Conservation (phyloP, 225 moss, liverwort and hornwort genomes). For the Pseudoscleropodium purum region DNA sequence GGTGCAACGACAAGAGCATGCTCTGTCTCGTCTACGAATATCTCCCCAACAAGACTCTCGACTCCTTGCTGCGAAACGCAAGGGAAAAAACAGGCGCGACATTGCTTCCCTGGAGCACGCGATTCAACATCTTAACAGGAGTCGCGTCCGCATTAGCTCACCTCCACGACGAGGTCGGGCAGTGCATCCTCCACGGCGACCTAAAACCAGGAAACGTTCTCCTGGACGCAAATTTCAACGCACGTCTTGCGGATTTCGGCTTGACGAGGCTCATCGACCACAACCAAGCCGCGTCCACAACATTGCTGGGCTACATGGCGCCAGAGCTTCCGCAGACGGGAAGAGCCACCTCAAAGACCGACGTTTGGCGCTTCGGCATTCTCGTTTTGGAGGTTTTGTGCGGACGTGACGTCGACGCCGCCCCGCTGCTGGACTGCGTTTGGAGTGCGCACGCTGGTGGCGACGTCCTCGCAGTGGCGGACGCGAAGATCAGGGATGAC, state of each 20-base stretch:
- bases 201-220: slow-evolving; percentile 27
- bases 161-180: slow-evolving; percentile 34
- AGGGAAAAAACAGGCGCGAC: neutral
- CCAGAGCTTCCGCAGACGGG: slow-evolving; percentile 41
- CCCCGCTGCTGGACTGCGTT: slow-evolving; percentile 33
- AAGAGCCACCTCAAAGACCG: slow-evolving; percentile 29
- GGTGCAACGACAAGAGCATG: slow-evolving; percentile 44
- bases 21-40: slow-evolving; percentile 45
- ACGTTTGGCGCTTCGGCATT: slow-evolving; percentile 62
- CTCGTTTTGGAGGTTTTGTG: slow-evolving; percentile 47
- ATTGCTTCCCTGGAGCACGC: slow-evolving; percentile 20
- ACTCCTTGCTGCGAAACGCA: slow-evolving; percentile 13
- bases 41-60: slow-evolving; percentile 17
- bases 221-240: slow-evolving; percentile 26
- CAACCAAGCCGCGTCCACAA: slow-evolving; percentile 2
- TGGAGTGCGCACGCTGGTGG: slow-evolving; percentile 14
- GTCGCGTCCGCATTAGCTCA: slow-evolving; percentile 36
- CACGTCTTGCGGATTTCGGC: slow-evolving; percentile 24
- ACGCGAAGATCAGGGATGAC: slow-evolving; percentile 9
- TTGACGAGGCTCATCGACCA: slow-evolving; percentile 24
- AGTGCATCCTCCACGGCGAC: slow-evolving; percentile 26
- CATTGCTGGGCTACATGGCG: slow-evolving; percentile 42
- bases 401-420: neutral
- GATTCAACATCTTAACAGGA: slow-evolving; percentile 29
- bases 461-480: slow-evolving; percentile 16